Conservation (phyloP, 371 early-diverging fungal genomes). For the Circinella minor region DNA sequence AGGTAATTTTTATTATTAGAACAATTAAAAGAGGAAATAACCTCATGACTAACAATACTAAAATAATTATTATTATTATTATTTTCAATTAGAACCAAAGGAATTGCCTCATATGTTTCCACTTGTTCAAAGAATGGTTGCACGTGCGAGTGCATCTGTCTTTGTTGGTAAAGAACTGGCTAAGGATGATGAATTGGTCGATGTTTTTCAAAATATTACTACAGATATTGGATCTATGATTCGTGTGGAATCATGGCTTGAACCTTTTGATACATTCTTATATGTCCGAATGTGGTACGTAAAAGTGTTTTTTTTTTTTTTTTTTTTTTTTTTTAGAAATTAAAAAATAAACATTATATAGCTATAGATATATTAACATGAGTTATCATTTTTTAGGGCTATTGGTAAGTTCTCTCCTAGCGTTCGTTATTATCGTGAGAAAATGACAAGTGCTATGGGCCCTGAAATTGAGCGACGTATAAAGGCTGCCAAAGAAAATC, state of each 20-base stretch:
- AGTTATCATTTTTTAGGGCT: background rate
- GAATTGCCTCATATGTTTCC: constrained; percentile 23
- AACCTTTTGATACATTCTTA: constrained; percentile 18
- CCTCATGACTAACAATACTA: no score
- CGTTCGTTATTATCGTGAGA: background rate
- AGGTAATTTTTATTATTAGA: background rate
- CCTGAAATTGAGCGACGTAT: constrained; percentile 12
- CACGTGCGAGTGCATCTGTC: constrained; percentile 27
- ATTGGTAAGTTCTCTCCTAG: constrained; percentile 16
- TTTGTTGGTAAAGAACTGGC: constrained; percentile 30
- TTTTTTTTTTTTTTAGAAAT: no score
- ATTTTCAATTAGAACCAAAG: constrained; percentile 11
- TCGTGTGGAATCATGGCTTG: constrained; percentile 17
- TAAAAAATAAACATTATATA: background rate
- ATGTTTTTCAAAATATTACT: constrained; percentile 27
- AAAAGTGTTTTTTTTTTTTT: background rate
- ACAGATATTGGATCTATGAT: constrained; percentile 25
- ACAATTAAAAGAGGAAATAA: background rate
- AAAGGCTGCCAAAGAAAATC: background rate
- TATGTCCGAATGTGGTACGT: constrained; percentile 22
- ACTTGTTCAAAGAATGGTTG: constrained; percentile 24
- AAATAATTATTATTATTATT: no score
- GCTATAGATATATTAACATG: background rate
- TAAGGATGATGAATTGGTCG: constrained; percentile 22
- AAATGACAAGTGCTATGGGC: constrained; percentile 3